Percentiles rank a stretch among this genome's conserved stretches.
Evolutionary conservation across 1,139 yeast species (phyloP).

Genomic region (Diutina ranongensis): DNA sequence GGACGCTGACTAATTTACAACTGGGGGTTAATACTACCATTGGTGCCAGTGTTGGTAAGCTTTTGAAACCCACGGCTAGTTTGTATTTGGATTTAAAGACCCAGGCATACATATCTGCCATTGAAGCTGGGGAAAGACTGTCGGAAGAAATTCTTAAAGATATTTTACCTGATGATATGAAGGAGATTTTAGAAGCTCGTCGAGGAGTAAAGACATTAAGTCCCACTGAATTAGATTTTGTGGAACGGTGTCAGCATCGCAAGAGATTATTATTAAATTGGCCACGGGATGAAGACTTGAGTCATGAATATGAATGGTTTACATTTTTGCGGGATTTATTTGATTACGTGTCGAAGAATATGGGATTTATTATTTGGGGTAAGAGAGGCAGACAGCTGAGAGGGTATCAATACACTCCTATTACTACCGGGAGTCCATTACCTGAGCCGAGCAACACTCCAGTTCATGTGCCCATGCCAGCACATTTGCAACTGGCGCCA

Average conservation of each 20-base stretch:
- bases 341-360: constrained; percentile 68
- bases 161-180: constrained; percentile 61
- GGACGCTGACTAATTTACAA: constrained; percentile 24
- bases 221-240: constrained; percentile 63
- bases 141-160: constrained; percentile 63
- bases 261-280: constrained; percentile 47
- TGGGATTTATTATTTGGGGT: constrained; percentile 65
- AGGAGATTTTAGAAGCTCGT: constrained; percentile 37
- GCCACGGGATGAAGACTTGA: constrained; percentile 29
- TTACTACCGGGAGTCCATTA: background rate
- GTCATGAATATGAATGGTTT: constrained; percentile 63
- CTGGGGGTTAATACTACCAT: constrained; percentile 26
- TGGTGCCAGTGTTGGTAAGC: constrained; percentile 40
- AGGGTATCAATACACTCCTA: constrained; percentile 4
- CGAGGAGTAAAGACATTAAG: constrained; percentile 34
- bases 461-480: constrained; percentile 4
- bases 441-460: background rate
- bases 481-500: constrained; percentile 4
- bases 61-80: constrained; percentile 71
- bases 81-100: constrained; percentile 81
- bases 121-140: constrained; percentile 61
- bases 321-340: constrained; percentile 61
- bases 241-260: constrained; percentile 58
- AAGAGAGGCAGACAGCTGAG: constrained; percentile 14
- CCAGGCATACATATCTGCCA: constrained; percentile 85